Conservation (phyloP, 768 basidiomycete species). For the Tricholoma hemisulphureum region DNA sequence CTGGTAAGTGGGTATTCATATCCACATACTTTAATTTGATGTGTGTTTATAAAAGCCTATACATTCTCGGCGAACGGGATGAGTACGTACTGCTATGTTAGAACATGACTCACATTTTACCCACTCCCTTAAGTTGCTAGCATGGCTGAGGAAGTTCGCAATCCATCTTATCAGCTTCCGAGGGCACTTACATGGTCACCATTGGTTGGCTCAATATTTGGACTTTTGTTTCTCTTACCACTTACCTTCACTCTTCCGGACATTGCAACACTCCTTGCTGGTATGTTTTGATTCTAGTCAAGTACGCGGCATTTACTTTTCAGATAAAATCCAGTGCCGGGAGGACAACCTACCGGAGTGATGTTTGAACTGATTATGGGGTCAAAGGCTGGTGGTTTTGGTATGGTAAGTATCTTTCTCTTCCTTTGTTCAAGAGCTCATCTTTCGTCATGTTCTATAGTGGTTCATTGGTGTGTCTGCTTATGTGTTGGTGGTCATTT, state of each 20-base stretch:
- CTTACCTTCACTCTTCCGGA: constrained; percentile 66
- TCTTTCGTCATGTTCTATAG: constrained; percentile 17
- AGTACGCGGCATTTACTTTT: neutral
- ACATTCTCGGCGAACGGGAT: constrained; percentile 61
- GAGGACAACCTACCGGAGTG: constrained; percentile 62
- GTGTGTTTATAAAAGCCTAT: constrained; percentile 38
- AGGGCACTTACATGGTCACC: constrained; percentile 53
- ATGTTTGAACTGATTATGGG: constrained; percentile 65
- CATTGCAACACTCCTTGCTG: constrained; percentile 48
- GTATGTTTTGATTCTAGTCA: constrained; percentile 26
- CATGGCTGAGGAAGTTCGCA: constrained; percentile 67
- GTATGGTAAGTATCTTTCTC: constrained; percentile 40
- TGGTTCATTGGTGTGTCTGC: constrained; percentile 41
- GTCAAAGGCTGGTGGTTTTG: constrained; percentile 59
- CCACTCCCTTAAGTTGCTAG: constrained; percentile 44
- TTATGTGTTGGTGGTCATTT: neutral
- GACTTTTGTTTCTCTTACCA: constrained; percentile 57
- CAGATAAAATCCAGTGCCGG: constrained; percentile 39
- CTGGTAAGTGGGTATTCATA: constrained; percentile 25
- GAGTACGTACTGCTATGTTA: constrained; percentile 36
- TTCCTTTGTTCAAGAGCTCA: neutral
- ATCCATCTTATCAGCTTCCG: constrained; percentile 55
- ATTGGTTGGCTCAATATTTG: constrained; percentile 50
- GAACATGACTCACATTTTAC: neutral
- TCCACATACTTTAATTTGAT: too few relatives aligned